phyloP scores from a whole-genome alignment of 805 yeast genomes.

The Tetrapisispora arboricola region DNA sequence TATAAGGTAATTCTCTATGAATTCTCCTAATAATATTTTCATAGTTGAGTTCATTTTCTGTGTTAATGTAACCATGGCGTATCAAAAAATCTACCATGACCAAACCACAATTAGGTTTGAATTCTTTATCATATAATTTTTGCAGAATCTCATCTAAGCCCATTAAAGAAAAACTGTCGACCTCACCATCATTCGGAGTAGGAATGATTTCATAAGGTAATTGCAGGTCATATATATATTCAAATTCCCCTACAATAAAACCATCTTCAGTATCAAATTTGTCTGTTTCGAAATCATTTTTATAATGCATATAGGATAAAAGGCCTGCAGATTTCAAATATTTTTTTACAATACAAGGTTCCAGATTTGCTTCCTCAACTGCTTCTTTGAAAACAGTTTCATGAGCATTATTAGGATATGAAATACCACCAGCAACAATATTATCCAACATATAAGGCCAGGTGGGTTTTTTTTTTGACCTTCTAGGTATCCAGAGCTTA shows the following conservation, averaged over 20 bases:
- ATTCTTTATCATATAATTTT: constrained; percentile 46
- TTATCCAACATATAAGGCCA: constrained; percentile 89
- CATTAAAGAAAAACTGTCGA: constrained; percentile 60
- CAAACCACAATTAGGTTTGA: constrained; percentile 83
- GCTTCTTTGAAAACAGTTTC: constrained; percentile 84
- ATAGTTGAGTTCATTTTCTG: constrained; percentile 57
- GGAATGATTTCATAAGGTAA: constrained; percentile 43
- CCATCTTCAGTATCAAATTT: constrained; percentile 36
- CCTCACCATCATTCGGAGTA: constrained; percentile 62
- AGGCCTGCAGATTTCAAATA: constrained; percentile 49
- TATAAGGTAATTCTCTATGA: constrained; percentile 68
- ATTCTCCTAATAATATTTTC: constrained; percentile 46
- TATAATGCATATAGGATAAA: constrained; percentile 51
- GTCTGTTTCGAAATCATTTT: constrained; percentile 14
- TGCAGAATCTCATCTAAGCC: constrained; percentile 43
- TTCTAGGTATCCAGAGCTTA: constrained; percentile 74
- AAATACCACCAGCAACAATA: constrained; percentile 92
- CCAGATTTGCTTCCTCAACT: constrained; percentile 82
- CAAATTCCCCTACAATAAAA: constrained; percentile 82
- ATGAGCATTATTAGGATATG: constrained; percentile 60
- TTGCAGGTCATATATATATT: constrained; percentile 64
- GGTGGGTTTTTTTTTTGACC: constrained; percentile 71
- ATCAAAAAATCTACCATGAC: constrained; percentile 75
- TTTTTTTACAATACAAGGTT: constrained; percentile 37
- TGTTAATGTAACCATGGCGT: constrained; percentile 67